Percentiles rank a stretch among this genome's conserved stretches.
Conservation (phyloP, 1,284 basidiomycete species). For the Gymnopus androsaceus region DNA sequence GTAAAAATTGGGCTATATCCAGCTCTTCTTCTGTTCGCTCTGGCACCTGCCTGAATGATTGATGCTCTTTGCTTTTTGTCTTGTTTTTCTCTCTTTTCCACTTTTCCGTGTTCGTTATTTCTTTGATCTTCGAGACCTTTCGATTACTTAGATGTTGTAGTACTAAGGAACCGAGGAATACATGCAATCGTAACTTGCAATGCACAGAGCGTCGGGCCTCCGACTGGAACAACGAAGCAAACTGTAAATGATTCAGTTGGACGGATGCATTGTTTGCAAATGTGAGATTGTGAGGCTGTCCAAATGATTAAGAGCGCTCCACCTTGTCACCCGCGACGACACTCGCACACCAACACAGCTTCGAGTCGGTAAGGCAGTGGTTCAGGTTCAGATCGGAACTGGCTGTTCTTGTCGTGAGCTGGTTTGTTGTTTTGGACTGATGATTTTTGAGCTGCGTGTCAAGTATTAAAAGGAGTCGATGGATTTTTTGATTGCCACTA, state of each 20-base stretch:
- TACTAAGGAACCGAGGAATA: neutral
- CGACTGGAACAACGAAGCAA: neutral
- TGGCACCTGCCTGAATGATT: constrained; percentile 1
- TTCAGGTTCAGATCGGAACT: neutral
- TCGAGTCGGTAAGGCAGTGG: neutral
- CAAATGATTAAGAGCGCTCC: neutral
- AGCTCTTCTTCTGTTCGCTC: neutral
- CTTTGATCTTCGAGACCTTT: neutral
- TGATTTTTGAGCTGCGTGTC: constrained; percentile 2
- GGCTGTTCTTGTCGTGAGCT: constrained; percentile 7
- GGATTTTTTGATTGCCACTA: neutral
- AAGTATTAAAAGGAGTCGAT: constrained; percentile 11
- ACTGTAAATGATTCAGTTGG: neutral
- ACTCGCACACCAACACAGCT: too few species aligned
- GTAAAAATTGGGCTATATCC: neutral
- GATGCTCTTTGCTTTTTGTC: neutral
- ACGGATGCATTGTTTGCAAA: neutral
- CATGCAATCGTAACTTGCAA: neutral
- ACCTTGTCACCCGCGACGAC: neutral
- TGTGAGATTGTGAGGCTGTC: constrained; percentile 9
- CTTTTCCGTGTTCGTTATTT: neutral
- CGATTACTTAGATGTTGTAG: constrained; percentile 8
- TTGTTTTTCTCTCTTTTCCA: neutral
- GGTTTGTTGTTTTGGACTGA: constrained; percentile 11
- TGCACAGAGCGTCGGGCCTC: neutral